These are phyloP conservation scores for Rhodofomes roseus DNA, from an alignment of 1,284 basidiomycete species.

Conservation along the genomic window DNA sequence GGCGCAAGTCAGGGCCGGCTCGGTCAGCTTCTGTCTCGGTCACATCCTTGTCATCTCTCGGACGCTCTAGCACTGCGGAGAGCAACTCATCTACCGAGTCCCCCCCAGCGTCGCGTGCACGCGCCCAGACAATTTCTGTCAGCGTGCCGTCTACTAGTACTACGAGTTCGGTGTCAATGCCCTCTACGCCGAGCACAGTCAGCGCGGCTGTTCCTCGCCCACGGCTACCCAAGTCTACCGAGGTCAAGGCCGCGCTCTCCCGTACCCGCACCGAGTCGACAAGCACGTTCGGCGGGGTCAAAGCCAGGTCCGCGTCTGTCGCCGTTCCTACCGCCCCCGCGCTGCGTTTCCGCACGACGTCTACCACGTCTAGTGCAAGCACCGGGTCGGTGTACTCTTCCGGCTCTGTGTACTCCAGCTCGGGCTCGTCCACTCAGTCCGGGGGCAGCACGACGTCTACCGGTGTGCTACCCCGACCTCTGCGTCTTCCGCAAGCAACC, in stretches of 20 bases:
- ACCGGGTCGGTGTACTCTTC: conserved; percentile 15
- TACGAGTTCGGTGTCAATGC: not conserved
- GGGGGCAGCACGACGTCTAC: conserved; percentile 15
- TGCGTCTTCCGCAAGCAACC: conserved; percentile 16
- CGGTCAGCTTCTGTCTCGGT: conserved; percentile 13
- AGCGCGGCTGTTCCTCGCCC: not conserved
- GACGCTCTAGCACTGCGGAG: not conserved
- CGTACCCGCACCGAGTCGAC: conserved; percentile 2
- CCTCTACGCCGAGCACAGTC: not conserved
- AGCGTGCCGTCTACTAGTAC: not conserved
- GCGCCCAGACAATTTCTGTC: not conserved
- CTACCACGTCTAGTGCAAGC: conserved; percentile 3
- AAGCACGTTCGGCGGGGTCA: not conserved
- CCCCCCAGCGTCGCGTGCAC: not conserved
- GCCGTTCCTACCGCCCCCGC: not conserved
- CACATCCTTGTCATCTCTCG: conserved; percentile 1
- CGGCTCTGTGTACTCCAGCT: conserved; percentile 14
- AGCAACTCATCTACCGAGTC: not conserved
- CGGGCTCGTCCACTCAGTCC: conserved; percentile 9
- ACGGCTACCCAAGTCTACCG: conserved; percentile 1
- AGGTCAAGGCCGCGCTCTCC: not conserved
- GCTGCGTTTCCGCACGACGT: not conserved
- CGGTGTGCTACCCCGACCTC: conserved; percentile 14
- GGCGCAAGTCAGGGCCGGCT: not conserved
- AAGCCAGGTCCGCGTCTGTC: not conserved